Base-by-base conservation (phyloP, 1,139 yeast genomes). In the Williopsis jadinii region DNA sequence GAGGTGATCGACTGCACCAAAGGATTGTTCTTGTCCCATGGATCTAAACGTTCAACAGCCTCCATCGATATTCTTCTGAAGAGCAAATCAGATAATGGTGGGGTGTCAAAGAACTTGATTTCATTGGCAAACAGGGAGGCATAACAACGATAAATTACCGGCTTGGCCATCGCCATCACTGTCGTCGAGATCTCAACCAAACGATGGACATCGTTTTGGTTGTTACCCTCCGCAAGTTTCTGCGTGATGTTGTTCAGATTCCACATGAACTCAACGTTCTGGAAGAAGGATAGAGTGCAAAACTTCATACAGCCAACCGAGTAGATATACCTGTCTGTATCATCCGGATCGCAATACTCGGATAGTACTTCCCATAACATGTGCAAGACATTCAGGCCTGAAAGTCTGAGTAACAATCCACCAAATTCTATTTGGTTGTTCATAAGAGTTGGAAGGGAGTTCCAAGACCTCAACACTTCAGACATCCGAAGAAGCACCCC, bases 301-400 rank as follows among this genome's bases (percentile, higher is more conserved):
- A n/a, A 30, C 14, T 30, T 30, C 15, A 30, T 30, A 9, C 10
- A 10, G 5, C 15, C n/a, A 9, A 30, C 9, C n/a, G 32, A 12
- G 14, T 30, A 30, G 13, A 9, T 12, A 9, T 11, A 3, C 14
- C 13, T 15, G 34, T 44, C 30, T 37, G 39, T 24, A 46, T 36
- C 32, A 47, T 8, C 9, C 41, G 31, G 24, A 51, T 10, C 1
- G 46, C 52, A 10, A 49, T 52, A 1, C 37, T 34, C 2, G 41
- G 37, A 11, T 40, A 45, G 14, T 9, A 30, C 10, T 30, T 30
- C 32, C 32, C 32, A 30, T 12, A 30, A n/a, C 9, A 14, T 30
- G 13, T 30, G 14, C 14, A 30, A 12, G 15, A 30, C 14, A 9
- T 30, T 11, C 32, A 30, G n/a, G 9, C 15, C 32, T 11, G 32